phyloP scores from a whole-genome alignment of 306 rosid genomes.

The Lotus japonicus region DNA sequence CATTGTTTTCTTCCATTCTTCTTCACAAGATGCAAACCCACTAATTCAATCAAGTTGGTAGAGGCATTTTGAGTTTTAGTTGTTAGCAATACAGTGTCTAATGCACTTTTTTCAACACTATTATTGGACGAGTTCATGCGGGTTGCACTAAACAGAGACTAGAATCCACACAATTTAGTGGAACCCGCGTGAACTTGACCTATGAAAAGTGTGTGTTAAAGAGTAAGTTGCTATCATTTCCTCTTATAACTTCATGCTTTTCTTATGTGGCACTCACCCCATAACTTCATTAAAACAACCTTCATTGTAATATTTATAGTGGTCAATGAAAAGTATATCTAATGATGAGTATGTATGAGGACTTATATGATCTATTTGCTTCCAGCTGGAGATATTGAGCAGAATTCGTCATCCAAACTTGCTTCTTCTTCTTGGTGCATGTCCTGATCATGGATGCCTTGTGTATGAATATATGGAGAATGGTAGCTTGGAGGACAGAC shows the following conservation, averaged over 20 bases:
- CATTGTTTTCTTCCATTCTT: not conserved
- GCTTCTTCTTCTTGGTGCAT: conserved; percentile 92
- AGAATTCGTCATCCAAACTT: conserved; percentile 85
- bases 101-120: too few relatives aligned
- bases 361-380: conserved; percentile 25
- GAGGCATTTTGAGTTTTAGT: not conserved
- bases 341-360: not conserved
- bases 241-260: not conserved
- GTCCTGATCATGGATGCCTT: conserved; percentile 73
- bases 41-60: conserved; percentile 4
- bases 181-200: not conserved
- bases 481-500: conserved; percentile 86
- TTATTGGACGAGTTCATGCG: too few relatives aligned
- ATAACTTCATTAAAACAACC: conserved; percentile 4
- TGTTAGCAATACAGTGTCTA: not conserved
- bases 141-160: not conserved
- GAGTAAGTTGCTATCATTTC: not conserved
- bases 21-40: not conserved
- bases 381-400: conserved; percentile 84
- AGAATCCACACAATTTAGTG: not conserved
- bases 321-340: not conserved
- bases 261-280: not conserved
- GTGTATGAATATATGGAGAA: conserved; percentile 92
- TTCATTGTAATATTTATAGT: not conserved
- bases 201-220: not conserved